Conservation (phyloP, 257 asterid species). For the Rehmannia glutinosa region DNA sequence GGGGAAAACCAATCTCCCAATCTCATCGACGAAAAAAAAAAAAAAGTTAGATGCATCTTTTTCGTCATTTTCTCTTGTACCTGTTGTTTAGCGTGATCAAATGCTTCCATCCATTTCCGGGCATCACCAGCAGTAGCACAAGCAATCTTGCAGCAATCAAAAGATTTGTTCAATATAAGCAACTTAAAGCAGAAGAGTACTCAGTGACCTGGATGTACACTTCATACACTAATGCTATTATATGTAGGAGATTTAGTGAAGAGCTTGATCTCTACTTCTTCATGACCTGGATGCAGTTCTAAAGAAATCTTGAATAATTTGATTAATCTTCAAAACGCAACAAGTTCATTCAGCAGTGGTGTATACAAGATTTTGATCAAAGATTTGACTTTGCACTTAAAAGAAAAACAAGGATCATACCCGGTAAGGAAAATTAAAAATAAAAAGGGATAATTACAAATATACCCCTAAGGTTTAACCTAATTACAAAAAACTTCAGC, state of each 20-base stretch:
- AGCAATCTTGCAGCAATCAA: conserved; percentile 70
- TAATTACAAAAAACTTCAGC: too few species aligned
- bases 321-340: not conserved
- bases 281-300: not conserved
- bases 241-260: not conserved
- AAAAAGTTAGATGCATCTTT: not conserved
- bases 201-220: not conserved
- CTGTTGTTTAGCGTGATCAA: conserved; percentile 92
- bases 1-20: too few species aligned
- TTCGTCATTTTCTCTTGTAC: conserved; percentile 34
- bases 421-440: too few species aligned
- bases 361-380: not conserved
- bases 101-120: conserved; percentile 92
- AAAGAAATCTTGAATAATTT: not conserved
- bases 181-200: conserved; percentile 3
- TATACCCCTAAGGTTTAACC: too few species aligned
- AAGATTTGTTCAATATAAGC: conserved; percentile 20
- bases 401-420: conserved; percentile 3
- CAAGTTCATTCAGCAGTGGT: not conserved
- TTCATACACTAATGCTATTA: not conserved
- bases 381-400: not conserved
- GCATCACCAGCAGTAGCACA: conserved; percentile 80
- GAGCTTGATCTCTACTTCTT: not conserved
- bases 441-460: too few species aligned
- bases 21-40: conserved; percentile 2